Percentiles rank a stretch among this genome's conserved stretches.
Conservation (phyloP, 371 early-diverging fungal species). For the Mucor lusitanicus region DNA sequence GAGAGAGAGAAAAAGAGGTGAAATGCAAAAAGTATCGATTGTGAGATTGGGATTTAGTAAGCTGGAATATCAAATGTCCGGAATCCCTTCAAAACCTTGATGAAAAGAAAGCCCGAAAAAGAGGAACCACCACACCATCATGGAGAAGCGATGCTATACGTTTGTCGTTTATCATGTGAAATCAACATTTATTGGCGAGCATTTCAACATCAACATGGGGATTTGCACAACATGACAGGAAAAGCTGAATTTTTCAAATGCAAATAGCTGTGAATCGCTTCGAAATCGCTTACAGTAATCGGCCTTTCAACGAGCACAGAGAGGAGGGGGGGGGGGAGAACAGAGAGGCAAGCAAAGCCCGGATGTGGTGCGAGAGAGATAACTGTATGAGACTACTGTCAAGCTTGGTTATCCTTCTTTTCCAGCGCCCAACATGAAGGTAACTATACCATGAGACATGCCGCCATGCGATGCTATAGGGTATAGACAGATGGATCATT, state of each 20-base stretch:
- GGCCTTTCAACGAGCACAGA: not conserved
- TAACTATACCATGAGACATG: conserved; percentile 1
- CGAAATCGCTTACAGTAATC: not conserved
- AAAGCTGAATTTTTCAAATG: not conserved
- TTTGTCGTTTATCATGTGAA: not conserved
- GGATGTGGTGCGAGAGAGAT: not conserved
- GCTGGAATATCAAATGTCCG: not conserved
- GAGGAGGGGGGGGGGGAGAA: not conserved
- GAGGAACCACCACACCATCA: not conserved
- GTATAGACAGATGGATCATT: not conserved
- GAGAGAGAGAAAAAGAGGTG: not conserved
- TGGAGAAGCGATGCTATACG: not conserved
- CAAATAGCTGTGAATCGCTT: not conserved
- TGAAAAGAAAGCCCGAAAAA: not conserved
- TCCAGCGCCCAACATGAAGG: conserved; percentile 13
- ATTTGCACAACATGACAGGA: not conserved
- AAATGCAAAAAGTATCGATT: not conserved
- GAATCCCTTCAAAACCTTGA: not conserved
- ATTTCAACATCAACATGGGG: not conserved
- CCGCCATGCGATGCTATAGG: not conserved
- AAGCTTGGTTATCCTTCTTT: not conserved
- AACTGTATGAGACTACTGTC: not conserved
- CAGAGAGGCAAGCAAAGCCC: not conserved
- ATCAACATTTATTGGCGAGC: not conserved
- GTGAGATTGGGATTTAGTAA: not conserved